Percentiles rank a stretch among this genome's conserved stretches.
phyloP scores from a whole-genome alignment of 108 stramenopile species.

The Nannochloropsis gaditana region DNA sequence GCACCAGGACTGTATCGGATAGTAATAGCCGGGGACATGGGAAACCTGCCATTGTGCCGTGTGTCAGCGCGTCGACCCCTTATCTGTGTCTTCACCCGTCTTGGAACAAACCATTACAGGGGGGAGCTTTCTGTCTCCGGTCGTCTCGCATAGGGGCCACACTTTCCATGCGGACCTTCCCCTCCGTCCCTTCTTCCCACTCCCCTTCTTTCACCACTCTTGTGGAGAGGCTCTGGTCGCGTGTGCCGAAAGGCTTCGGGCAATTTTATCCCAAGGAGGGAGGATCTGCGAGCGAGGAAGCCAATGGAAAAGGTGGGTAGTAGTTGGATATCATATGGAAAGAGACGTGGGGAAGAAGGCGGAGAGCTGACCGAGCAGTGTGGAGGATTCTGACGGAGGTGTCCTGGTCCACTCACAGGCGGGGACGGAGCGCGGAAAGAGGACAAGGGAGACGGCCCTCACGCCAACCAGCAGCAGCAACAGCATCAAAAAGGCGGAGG shows the following conservation, averaged over 20 bases:
- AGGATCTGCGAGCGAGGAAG: not conserved
- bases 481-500: not conserved
- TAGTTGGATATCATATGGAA: not conserved
- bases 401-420: not conserved
- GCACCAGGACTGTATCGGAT: no score
- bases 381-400: constrained; percentile 12
- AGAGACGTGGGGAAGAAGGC: constrained; percentile 1
- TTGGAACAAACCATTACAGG: not conserved
- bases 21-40: no score
- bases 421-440: constrained; percentile 4
- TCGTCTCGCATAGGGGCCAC: not conserved
- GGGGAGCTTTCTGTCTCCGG: not conserved
- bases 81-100: no score
- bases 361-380: not conserved
- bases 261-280: constrained; percentile 34
- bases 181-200: not conserved
- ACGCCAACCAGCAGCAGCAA: not conserved
- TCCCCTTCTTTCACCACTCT: not conserved
- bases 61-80: no score
- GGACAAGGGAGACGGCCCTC: not conserved
- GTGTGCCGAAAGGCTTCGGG: constrained; percentile 40
- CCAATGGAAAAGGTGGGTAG: not conserved
- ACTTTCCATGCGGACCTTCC: not conserved
- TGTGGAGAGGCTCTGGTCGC: not conserved
- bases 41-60: no score